phyloP scores from a whole-genome alignment of 495 filamentous ascomycete genomes.

The Hypoxylon perforatum region DNA sequence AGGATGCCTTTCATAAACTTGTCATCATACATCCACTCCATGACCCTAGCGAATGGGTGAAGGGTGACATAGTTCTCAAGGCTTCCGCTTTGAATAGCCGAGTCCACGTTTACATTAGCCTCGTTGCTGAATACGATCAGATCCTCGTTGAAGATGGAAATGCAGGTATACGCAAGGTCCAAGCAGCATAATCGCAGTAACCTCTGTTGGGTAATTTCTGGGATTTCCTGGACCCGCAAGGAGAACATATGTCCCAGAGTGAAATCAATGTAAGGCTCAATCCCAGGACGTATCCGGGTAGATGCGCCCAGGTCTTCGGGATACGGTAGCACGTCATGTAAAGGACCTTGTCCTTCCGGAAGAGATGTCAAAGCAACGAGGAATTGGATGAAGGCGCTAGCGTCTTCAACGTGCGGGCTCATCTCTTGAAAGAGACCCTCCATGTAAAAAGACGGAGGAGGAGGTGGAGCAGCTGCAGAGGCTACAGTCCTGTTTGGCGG shows the following conservation, averaged over 20 bases:
- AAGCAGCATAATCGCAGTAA: conserved; percentile 81
- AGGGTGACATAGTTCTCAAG: conserved; percentile 81
- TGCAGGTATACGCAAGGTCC: conserved; percentile 76
- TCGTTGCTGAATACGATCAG: conserved; percentile 83
- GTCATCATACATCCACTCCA: conserved; percentile 98
- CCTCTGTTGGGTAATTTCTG: conserved; percentile 70
- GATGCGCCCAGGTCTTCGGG: conserved; percentile 85
- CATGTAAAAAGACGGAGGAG: conserved; percentile 57
- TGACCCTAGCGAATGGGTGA: conserved; percentile 90
- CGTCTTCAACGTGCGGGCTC: conserved; percentile 79
- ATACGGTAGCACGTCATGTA: conserved; percentile 84
- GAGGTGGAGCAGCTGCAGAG: conserved; percentile 29
- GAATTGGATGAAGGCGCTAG: conserved; percentile 81
- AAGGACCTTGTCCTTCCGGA: conserved; percentile 61
- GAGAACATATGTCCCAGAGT: conserved; percentile 79
- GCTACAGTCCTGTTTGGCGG: conserved; percentile 36
- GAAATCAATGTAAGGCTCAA: conserved; percentile 94
- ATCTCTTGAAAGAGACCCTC: conserved; percentile 66
- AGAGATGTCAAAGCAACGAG: conserved; percentile 75
- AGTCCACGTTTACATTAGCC: conserved; percentile 76
- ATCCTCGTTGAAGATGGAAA: conserved; percentile 90
- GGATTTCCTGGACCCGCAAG: conserved; percentile 66
- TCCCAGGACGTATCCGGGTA: conserved; percentile 78
- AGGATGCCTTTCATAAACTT: conserved; percentile 84
- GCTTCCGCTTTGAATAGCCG: conserved; percentile 73